These are phyloP conservation scores for Chenopodium suecicum DNA, from an alignment of 148 eudicot species.

Conservation along the genomic window DNA sequence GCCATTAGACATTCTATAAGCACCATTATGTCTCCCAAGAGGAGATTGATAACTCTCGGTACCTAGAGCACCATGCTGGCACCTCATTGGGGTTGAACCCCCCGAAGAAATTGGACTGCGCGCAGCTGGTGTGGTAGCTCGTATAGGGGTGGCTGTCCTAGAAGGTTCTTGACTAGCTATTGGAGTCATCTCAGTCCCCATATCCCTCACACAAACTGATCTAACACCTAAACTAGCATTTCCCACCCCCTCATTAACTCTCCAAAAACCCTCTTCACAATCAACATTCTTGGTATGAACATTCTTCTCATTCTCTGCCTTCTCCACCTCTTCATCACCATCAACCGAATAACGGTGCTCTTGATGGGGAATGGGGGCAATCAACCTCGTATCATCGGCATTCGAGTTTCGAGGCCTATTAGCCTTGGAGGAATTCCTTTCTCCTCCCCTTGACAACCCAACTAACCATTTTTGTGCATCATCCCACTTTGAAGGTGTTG, in stretches of 20 bases:
- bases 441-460: conserved; percentile 77
- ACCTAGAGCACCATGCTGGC: conserved; percentile 31
- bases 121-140: conserved; percentile 64
- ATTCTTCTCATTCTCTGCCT: conserved; percentile 39
- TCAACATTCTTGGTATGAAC: conserved; percentile 81
- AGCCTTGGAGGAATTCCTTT: conserved; percentile 48
- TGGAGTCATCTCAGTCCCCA: conserved; percentile 99
- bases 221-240: conserved; percentile 45
- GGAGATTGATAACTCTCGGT: conserved; percentile 40
- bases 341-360: conserved; percentile 43
- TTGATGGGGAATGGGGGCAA: conserved; percentile 67
- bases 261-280: conserved; percentile 72
- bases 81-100: conserved; percentile 62
- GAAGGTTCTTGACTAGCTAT: conserved; percentile 90
- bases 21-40: conserved; percentile 39
- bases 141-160: conserved; percentile 77
- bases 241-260: conserved; percentile 40
- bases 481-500: conserved; percentile 97
- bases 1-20: conserved; percentile 27
- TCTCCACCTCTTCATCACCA: conserved; percentile 42
- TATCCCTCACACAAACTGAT: conserved; percentile 84
- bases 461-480: conserved; percentile 99
- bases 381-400: conserved; percentile 84
- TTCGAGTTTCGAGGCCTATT: conserved; percentile 77
- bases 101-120: conserved; percentile 80